Evolutionary conservation across 768 basidiomycete species (phyloP).

Genomic region (Multifurca ochricompacta): DNA sequence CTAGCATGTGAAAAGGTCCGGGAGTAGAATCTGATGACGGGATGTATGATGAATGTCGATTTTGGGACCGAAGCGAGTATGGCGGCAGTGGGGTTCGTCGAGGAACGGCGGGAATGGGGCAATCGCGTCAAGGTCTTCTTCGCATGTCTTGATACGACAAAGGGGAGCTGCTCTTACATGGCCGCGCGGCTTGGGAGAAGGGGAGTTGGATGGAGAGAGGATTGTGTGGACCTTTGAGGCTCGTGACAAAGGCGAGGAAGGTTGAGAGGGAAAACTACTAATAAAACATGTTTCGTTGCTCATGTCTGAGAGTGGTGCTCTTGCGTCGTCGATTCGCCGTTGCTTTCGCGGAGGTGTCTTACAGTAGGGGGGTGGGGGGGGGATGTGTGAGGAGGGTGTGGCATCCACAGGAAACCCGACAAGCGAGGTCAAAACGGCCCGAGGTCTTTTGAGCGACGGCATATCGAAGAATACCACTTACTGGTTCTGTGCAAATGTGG

Average conservation of each 20-base stretch:
- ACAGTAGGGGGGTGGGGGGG: constrained; percentile 10
- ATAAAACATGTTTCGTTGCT: constrained; percentile 8
- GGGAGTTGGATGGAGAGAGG: background rate
- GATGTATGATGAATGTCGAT: constrained; percentile 15
- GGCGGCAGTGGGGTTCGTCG: constrained; percentile 9
- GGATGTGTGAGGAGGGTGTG: constrained; percentile 1
- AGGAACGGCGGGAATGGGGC: constrained; percentile 7
- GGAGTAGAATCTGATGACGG: constrained; percentile 11
- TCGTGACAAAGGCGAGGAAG: background rate
- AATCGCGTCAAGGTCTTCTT: constrained; percentile 7
- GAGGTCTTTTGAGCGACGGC: constrained; percentile 18
- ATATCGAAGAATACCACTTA: constrained; percentile 6
- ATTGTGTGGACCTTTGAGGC: constrained; percentile 1
- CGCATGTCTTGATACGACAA: constrained; percentile 6
- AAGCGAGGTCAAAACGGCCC: background rate
- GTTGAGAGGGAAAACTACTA: background rate
- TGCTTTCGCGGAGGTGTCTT: constrained; percentile 14
- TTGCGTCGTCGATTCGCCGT: constrained; percentile 9
- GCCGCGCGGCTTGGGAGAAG: constrained; percentile 6
- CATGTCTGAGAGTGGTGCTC: constrained; percentile 17
- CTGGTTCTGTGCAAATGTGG: constrained; percentile 11
- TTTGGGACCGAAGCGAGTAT: constrained; percentile 16
- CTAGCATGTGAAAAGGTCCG: constrained; percentile 20
- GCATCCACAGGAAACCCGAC: constrained; percentile 13
- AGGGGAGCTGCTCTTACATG: background rate